phyloP scores from a whole-genome alignment of 2,329 filamentous ascomycete species.

The Ophiocordyceps sinensis region DNA sequence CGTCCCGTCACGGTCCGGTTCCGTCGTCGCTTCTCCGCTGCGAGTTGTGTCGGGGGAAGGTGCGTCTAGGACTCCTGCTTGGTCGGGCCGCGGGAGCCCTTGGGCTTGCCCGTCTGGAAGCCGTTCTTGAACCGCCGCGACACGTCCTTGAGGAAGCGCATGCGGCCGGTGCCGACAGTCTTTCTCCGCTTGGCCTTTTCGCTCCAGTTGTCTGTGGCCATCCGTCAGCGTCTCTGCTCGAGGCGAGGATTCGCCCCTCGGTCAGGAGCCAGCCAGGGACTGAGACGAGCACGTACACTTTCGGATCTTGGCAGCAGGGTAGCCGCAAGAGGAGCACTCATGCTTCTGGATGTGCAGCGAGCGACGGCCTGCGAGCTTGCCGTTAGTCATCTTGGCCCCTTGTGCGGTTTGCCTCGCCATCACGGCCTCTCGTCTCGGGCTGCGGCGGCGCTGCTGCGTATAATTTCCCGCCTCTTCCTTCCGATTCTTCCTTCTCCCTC shows the following conservation, averaged over 20 bases:
- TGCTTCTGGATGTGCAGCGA: slow-evolving; percentile 99
- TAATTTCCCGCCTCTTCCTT: too few relatives aligned
- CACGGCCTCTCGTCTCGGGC: neutral
- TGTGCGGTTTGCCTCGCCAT: neutral
- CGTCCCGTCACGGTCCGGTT: neutral
- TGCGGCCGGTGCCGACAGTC: slow-evolving; percentile 94
- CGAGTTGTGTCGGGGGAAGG: too few relatives aligned
- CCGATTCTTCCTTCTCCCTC: neutral
- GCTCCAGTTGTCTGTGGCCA: slow-evolving; percentile 80
- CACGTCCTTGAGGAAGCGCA: slow-evolving; percentile 87
- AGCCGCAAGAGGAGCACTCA: slow-evolving; percentile 89
- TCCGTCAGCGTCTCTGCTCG: slow-evolving; percentile 1
- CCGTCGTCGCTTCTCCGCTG: too few relatives aligned
- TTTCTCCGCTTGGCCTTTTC: slow-evolving; percentile 99
- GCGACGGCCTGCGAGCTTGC: slow-evolving; percentile 55
- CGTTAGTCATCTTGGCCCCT: slow-evolving; percentile 10
- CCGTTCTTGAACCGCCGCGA: slow-evolving; percentile 93
- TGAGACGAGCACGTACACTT: slow-evolving; percentile 65
- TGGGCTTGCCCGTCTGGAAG: slow-evolving; percentile 82
- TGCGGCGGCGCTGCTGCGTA: neutral
- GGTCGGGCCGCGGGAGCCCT: slow-evolving; percentile 47
- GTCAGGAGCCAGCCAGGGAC: neutral
- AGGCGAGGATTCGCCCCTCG: neutral
- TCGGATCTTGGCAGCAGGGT: slow-evolving; percentile 91
- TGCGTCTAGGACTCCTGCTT: slow-evolving; percentile 9